These are phyloP conservation scores for Pseudogymnoascus sp. DNA, from an alignment of 2,329 filamentous ascomycete species.

Conservation along the genomic window DNA sequence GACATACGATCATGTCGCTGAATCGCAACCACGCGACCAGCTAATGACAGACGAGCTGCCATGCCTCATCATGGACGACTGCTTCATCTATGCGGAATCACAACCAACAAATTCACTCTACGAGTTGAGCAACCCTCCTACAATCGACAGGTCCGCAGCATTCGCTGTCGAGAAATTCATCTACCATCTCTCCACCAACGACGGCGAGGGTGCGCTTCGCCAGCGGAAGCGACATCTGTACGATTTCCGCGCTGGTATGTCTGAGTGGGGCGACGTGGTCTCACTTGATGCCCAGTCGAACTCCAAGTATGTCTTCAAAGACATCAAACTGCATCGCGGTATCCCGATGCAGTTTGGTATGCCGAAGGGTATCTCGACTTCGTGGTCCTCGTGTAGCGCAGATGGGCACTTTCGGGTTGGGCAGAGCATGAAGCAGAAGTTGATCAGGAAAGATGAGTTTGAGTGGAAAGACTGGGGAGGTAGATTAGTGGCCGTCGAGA, in stretches of 20 bases:
- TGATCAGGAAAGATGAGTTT: neutral
- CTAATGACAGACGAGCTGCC: neutral
- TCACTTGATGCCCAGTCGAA: neutral
- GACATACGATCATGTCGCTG: neutral
- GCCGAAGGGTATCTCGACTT: neutral
- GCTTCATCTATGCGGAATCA: neutral
- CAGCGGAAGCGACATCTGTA: constrained; percentile 1
- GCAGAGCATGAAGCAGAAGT: constrained; percentile 4
- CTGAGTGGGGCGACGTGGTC: neutral
- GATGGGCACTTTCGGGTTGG: neutral
- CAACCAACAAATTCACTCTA: constrained; percentile 5
- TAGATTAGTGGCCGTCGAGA: neutral
- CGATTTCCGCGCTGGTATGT: neutral
- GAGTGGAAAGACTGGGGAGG: constrained; percentile 6
- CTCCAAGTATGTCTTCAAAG: constrained; percentile 3
- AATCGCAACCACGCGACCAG: neutral
- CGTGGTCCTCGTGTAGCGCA: neutral
- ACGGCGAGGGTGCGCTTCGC: constrained; percentile 6
- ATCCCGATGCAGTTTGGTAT: neutral
- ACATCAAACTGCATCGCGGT: neutral
- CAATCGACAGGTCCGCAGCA: neutral
- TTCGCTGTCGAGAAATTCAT: constrained; percentile 9
- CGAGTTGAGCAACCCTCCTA: constrained; percentile 7
- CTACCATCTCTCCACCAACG: constrained; percentile 4
- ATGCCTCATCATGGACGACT: neutral